Evolutionary conservation across 225 moss, liverwort and hornwort genomes (phyloP), one percentile per base, ranked within the genome.

Genomic region (Thuidium tamariscinum): DNA sequence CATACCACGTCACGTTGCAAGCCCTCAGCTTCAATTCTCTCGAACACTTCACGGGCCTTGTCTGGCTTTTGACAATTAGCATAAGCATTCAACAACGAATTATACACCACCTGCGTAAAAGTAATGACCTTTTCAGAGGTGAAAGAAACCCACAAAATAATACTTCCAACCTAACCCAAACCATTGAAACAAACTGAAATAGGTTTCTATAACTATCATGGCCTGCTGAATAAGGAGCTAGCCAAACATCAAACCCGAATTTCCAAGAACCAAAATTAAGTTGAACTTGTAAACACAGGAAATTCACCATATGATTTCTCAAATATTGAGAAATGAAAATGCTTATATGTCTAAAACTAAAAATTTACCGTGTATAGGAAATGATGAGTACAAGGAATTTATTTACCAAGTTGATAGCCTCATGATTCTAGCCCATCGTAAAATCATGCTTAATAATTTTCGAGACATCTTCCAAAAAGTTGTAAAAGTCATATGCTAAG

Each of bases 11-110:
- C 96, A 82, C 92, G 92, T 82, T 88, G 90, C 84, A 96, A 89
- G 61, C 95, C 95, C 61, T 89, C 86, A 39, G 81, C 92, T 89
- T 91, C 88, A 86, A 96, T 93, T 62, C 87, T 92, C 59, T 92
- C 64, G 75, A 95, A 94, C 77, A 89, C 92, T 88, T 89, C 88
- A 83, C 76, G 88, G 22, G 96, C 93, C 87, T 91, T 89, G 29
- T 89, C 83, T 57, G 96, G 92, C 89, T 90, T 88, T 88, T 88
- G 94, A 80, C 90, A 87, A 84, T 94, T 95, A 51, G 96, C 90
- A 84, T 95, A 96, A 13, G 95, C 93, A 65, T 95, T 96, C 84
- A 96, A 92, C 87, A 96, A 86, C 30, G 95, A 94, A 67, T 96
- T 96, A 73, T 92, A 94, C 82, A 96, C 94, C 80, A 94, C 96